Conservation (phyloP, 2,329 filamentous ascomycete genomes). For the Talaromyces sp. region DNA sequence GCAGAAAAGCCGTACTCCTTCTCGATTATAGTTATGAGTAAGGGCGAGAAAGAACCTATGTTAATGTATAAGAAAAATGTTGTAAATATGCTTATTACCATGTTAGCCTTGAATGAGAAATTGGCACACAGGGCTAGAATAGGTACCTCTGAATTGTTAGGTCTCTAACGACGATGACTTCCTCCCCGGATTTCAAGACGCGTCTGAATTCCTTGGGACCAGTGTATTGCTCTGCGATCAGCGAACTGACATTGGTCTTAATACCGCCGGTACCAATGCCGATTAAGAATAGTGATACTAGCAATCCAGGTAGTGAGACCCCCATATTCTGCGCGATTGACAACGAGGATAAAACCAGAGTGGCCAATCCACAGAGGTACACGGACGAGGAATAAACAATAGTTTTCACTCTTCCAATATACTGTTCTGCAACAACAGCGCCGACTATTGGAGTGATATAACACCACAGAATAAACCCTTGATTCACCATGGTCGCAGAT, state of each 20-base stretch:
- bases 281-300: neutral
- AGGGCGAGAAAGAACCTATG: slow-evolving; percentile 54
- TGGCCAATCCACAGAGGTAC: neutral
- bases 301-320: neutral
- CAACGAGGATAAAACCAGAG: neutral
- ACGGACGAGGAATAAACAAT: neutral
- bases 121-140: no score
- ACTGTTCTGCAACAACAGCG: neutral
- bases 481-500: neutral
- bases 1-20: neutral
- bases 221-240: slow-evolving; percentile 66
- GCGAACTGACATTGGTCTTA: slow-evolving; percentile 71
- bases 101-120: slow-evolving; percentile 41
- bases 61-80: slow-evolving; percentile 60
- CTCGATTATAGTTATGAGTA: slow-evolving; percentile 53
- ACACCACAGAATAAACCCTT: neutral
- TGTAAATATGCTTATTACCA: slow-evolving; percentile 36
- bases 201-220: slow-evolving; percentile 55
- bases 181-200: slow-evolving; percentile 54
- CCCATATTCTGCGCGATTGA: neutral
- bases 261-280: slow-evolving; percentile 1
- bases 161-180: slow-evolving; percentile 66
- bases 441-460: neutral
- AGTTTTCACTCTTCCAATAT: slow-evolving; percentile 1
- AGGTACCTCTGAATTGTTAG: slow-evolving; percentile 61